Evolutionary conservation across 176 grass and related monocot species (phyloP).

Genomic region (Aegilops umbellulata): DNA sequence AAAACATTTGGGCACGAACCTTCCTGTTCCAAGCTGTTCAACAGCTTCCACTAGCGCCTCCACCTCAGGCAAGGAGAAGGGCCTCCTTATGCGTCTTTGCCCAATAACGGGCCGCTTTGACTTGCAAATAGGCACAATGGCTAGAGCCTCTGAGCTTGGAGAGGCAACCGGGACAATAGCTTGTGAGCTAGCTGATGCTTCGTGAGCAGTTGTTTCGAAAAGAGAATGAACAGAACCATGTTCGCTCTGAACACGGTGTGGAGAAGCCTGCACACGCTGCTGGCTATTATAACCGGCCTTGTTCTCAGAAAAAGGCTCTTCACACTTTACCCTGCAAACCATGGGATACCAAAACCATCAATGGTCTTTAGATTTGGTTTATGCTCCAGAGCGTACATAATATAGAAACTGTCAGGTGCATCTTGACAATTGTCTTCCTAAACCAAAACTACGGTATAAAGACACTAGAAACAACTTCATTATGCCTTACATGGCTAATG

Average conservation of each 20-base stretch:
- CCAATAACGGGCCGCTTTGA: neutral
- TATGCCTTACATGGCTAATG: constrained; percentile 3
- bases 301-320: neutral
- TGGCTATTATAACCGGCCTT: neutral
- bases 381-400: neutral
- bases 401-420: neutral
- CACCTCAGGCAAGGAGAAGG: constrained; percentile 46
- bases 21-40: constrained; percentile 81
- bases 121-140: neutral
- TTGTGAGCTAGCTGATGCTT: neutral
- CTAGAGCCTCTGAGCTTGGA: neutral
- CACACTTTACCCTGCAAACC: neutral
- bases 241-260: neutral
- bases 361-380: neutral
- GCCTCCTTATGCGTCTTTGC: constrained; percentile 2
- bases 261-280: neutral
- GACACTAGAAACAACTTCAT: neutral
- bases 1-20: constrained; percentile 33
- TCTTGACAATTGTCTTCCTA: neutral
- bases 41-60: constrained; percentile 71
- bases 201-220: neutral
- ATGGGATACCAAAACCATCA: neutral
- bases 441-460: neutral
- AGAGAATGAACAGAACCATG: neutral
- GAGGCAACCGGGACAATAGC: neutral